Conservation (phyloP, 345 rosid species). For the Arabidopsis arenosa region DNA sequence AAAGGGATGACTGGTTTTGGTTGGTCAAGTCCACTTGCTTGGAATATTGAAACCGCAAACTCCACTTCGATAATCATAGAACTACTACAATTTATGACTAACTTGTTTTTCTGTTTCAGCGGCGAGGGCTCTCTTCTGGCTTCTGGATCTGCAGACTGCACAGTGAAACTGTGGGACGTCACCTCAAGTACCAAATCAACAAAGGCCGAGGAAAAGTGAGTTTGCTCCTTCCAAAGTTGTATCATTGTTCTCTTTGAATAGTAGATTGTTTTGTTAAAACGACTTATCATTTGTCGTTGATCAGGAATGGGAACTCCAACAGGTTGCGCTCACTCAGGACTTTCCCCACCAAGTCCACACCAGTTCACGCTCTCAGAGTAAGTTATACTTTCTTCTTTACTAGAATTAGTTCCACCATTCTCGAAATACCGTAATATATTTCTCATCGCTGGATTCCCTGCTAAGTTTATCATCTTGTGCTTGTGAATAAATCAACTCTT, state of each 20-base stretch:
- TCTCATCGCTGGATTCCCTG: background rate
- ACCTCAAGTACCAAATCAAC: slow-evolving; percentile 67
- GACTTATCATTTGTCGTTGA: slow-evolving; percentile 30
- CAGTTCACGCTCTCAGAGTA: slow-evolving; percentile 76
- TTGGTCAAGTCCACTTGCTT: slow-evolving; percentile 10
- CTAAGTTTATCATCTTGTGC: background rate
- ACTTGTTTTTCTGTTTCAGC: slow-evolving; percentile 52
- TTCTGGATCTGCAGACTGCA: slow-evolving; percentile 97
- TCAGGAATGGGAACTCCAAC: slow-evolving; percentile 73
- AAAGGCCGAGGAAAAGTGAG: slow-evolving; percentile 76
- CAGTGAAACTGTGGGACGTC: slow-evolving; percentile 91
- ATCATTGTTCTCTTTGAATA: slow-evolving; percentile 8
- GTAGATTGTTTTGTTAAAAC: slow-evolving; percentile 12
- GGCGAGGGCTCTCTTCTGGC: slow-evolving; percentile 95
- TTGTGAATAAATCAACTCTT: slow-evolving; percentile 12
- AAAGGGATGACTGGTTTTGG: slow-evolving; percentile 3
- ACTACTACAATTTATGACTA: background rate
- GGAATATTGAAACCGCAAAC: background rate
- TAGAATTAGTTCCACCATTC: background rate
- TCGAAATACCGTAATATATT: background rate
- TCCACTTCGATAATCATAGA: slow-evolving; percentile 1
- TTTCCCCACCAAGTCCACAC: slow-evolving; percentile 82
- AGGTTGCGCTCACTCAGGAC: slow-evolving; percentile 81
- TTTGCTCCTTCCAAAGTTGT: slow-evolving; percentile 16
- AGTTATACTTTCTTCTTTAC: slow-evolving; percentile 14